Evolutionary conservation across 148 eudicot species (phyloP).

Genomic region (Fallopia convolvulus): DNA sequence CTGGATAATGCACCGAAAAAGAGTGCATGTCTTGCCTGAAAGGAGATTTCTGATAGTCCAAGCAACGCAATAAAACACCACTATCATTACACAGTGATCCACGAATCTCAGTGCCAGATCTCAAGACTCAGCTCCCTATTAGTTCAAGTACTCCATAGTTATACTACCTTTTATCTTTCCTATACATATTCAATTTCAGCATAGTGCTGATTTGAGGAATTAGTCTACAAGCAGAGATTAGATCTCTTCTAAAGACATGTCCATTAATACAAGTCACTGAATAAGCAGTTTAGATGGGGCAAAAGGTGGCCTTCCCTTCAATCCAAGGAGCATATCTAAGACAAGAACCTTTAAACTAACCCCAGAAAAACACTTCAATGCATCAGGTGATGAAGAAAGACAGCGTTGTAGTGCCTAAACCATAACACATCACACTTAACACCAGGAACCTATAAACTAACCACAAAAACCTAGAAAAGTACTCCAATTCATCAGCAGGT

Average conservation of each 20-base stretch:
- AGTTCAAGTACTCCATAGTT: not conserved
- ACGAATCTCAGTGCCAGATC: not conserved
- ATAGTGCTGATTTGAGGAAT: not conserved
- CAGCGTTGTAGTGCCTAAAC: not conserved
- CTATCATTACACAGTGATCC: not conserved
- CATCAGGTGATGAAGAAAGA: not conserved
- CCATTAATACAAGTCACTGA: no score
- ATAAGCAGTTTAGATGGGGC: no score
- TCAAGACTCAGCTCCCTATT: not conserved
- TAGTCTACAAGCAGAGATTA: no score
- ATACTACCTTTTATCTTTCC: not conserved
- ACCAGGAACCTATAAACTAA: not conserved
- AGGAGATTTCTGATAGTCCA: not conserved
- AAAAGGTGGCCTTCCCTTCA: no score
- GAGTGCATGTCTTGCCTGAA: not conserved
- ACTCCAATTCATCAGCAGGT: no score
- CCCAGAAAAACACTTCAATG: not conserved
- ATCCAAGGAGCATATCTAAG: not conserved
- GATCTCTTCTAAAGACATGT: no score
- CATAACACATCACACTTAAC: not conserved
- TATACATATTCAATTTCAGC: not conserved
- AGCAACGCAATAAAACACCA: not conserved
- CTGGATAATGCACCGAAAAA: not conserved
- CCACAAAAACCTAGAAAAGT: not conserved
- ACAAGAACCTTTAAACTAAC: not conserved